A percentile compares a stretch with the other conserved stretches of the same genome.
Conservation (phyloP, 2,329 filamentous ascomycete genomes). For the Cercospora beticola region DNA sequence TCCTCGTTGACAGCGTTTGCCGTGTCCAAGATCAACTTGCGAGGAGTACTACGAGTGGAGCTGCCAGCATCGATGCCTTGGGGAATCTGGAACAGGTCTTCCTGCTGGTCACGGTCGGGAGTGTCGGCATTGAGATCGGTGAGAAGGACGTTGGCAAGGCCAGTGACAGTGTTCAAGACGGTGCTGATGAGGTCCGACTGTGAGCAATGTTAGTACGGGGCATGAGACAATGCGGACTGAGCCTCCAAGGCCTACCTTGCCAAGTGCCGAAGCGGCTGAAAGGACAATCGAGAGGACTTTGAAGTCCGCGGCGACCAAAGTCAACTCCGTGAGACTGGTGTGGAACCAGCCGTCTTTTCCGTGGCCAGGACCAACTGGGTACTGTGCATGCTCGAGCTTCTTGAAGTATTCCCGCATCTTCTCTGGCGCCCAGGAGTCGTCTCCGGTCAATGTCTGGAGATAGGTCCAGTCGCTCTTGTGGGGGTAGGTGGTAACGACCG, state of each 20-base stretch:
- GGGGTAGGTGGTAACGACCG: slow-evolving; percentile 59
- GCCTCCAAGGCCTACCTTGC: slow-evolving; percentile 47
- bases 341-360: slow-evolving; percentile 59
- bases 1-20: slow-evolving; percentile 51
- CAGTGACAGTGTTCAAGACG: slow-evolving; percentile 30
- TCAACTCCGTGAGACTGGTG: slow-evolving; percentile 53
- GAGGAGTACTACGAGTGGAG: slow-evolving; percentile 51
- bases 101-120: slow-evolving; percentile 46
- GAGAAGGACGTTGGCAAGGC: slow-evolving; percentile 24
- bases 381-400: slow-evolving; percentile 55
- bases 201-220: slow-evolving; percentile 42
- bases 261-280: slow-evolving; percentile 55
- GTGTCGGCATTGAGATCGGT: slow-evolving; percentile 47
- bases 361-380: slow-evolving; percentile 51
- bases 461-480: slow-evolving; percentile 60
- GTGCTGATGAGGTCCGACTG: slow-evolving; percentile 30
- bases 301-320: slow-evolving; percentile 53
- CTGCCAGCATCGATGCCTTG: slow-evolving; percentile 35
- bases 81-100: slow-evolving; percentile 59
- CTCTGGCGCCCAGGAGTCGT: slow-evolving; percentile 56
- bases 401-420: slow-evolving; percentile 61
- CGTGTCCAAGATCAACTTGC: slow-evolving; percentile 56
- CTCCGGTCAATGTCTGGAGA: slow-evolving; percentile 60
- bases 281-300: slow-evolving; percentile 55
- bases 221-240: background rate